Base-by-base conservation (phyloP, 2,329 filamentous ascomycete genomes). In the Botryosphaeria agaves region DNA sequence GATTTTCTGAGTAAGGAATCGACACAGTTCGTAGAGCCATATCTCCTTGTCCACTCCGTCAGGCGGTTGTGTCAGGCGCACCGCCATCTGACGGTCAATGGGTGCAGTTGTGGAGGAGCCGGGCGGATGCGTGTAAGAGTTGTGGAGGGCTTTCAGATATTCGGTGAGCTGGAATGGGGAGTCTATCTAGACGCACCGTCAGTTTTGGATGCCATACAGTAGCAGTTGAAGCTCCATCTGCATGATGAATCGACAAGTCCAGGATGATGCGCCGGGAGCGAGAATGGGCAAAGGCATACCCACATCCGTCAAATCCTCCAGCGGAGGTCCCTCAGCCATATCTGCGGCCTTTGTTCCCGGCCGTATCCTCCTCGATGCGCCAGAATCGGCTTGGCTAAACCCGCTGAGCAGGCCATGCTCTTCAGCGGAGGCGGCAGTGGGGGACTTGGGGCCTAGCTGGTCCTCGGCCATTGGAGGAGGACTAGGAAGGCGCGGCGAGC, bases 151-250 rank as follows among this genome's bases (percentile, higher is more conserved):
- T 53, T 91, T 87, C 32, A 98, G 76, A 49, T 98, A 87, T 57
- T 98, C 89, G 55, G 94, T 91, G 12, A 95, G 72, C 53, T 94
- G 89, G 52, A 95, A 98, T 26, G 89, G 81, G 14, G 87, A 95
- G 50, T 98, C 85, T 41, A 98, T 83, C 81, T 94, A 52, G 7
- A 11, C 23, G 17, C 24, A n/a, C n/a, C n/a, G n/a, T n/a, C n/a
- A n/a, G n/a, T n/a, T n/a, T n/a, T n/a, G n/a, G n/a, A n/a, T n/a
- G n/a, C n/a, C n/a, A n/a, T n/a, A n/a, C n/a, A n/a, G n/a, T n/a
- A n/a, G n/a, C n/a, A n/a, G n/a, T n/a, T n/a, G n/a, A n/a, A n/a
- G n/a, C n/a, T n/a, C n/a, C n/a, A n/a, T n/a, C n/a, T n/a, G 17
- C n/a, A 28, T 7, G 9, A 11, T 19, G 7, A 19, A 18, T 7